These are phyloP conservation scores for Beauveria brongniartii DNA, from an alignment of 2,329 filamentous ascomycete species.

Conservation along the genomic window DNA sequence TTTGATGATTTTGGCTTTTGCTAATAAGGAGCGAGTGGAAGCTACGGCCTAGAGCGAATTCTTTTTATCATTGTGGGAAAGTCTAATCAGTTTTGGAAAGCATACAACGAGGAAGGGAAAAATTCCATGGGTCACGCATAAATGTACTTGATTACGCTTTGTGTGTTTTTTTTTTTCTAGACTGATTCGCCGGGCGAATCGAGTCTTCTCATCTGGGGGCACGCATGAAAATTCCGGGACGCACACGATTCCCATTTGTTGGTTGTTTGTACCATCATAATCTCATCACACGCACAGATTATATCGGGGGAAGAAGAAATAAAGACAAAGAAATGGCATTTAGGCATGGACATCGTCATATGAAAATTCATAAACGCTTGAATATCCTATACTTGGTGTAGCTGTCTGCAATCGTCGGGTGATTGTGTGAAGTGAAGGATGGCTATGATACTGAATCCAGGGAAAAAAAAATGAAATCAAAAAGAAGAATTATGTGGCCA, in stretches of 20 bases:
- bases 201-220: neutral
- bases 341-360: neutral
- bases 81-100: neutral
- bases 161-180: neutral
- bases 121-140: neutral
- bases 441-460: neutral
- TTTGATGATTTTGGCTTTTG: neutral
- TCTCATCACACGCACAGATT: constrained; percentile 6
- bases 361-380: neutral
- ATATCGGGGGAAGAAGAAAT: neutral
- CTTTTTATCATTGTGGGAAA: neutral
- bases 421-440: neutral
- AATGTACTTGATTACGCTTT: neutral
- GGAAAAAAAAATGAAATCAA: neutral
- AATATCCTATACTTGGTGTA: neutral
- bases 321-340: neutral
- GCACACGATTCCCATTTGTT: neutral
- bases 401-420: neutral
- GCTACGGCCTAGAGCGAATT: neutral
- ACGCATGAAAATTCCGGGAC: neutral
- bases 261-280: neutral
- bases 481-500: no score
- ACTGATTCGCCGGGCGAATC: neutral
- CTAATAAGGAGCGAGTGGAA: neutral
- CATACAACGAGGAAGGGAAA: neutral